Evolutionary conservation across 306 rosid genomes (phyloP).

Genomic region (Vigna angularis): DNA sequence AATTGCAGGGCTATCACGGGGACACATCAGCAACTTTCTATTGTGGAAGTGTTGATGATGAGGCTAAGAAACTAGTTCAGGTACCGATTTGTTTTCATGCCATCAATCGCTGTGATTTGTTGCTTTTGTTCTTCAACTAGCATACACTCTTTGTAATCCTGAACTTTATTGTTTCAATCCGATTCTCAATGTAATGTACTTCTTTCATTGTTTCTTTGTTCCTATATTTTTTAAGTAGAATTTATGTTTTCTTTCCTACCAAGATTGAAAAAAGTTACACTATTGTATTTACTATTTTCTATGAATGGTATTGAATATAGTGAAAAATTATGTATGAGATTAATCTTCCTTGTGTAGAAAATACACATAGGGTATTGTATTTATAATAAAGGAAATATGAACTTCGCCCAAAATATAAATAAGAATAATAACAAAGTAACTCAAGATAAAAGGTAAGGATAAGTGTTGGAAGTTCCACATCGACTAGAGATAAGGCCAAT

Average conservation of each 20-base stretch:
- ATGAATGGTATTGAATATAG: neutral
- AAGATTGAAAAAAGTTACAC: neutral
- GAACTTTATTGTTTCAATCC: neutral
- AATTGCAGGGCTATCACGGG: constrained; percentile 85
- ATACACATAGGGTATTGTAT: no score
- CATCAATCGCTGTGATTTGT: constrained; percentile 24
- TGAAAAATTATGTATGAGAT: no score
- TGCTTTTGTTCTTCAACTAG: constrained; percentile 29
- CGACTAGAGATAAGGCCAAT: no score
- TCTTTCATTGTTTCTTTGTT: neutral
- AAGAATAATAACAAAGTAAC: no score
- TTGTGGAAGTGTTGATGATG: constrained; percentile 85
- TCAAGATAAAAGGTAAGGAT: no score
- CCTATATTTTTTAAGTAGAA: neutral
- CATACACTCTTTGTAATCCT: neutral
- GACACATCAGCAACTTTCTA: constrained; percentile 90
- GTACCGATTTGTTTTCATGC: constrained; percentile 50
- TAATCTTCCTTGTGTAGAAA: no score
- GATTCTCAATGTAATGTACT: neutral
- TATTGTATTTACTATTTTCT: neutral
- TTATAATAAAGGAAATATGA: no score
- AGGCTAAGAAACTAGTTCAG: constrained; percentile 75
- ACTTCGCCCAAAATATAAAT: no score
- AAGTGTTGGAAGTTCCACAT: no score
- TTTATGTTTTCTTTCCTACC: neutral